Evolutionary conservation across 805 yeast genomes (phyloP).

Genomic region (Saturnispora besseyi): DNA sequence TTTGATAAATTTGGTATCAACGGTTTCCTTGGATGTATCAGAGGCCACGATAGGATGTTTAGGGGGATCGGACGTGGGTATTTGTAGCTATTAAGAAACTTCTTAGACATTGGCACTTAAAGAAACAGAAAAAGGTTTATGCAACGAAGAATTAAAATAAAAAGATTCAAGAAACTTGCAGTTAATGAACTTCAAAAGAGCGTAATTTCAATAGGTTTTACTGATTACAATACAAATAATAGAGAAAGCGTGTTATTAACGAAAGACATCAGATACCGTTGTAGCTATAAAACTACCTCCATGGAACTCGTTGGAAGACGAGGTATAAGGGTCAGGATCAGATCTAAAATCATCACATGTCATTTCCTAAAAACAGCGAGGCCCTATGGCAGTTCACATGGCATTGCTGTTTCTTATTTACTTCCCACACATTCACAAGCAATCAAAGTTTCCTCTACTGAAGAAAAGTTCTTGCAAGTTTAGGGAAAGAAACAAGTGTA

Average conservation of each 20-base stretch:
- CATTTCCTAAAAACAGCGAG: neutral
- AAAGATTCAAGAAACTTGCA: neutral
- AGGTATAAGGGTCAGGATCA: constrained; percentile 16
- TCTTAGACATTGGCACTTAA: constrained; percentile 6
- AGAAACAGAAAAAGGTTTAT: neutral
- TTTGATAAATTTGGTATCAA: neutral
- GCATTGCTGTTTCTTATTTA: neutral
- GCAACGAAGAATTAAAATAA: no score
- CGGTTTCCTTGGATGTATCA: neutral
- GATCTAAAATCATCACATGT: constrained; percentile 13
- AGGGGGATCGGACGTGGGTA: constrained; percentile 12
- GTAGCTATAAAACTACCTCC: constrained; percentile 25
- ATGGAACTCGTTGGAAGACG: constrained; percentile 19
- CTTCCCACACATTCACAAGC: neutral
- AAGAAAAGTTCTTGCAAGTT: neutral
- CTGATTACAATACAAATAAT: neutral
- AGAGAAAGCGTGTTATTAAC: neutral
- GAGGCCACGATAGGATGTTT: constrained; percentile 1
- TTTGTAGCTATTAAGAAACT: constrained; percentile 5
- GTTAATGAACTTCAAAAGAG: no score
- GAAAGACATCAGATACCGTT: constrained; percentile 29
- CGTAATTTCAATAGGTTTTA: neutral
- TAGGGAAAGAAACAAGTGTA: neutral
- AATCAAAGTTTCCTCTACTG: neutral
- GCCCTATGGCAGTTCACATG: neutral